Base-by-base conservation (phyloP, 2,329 filamentous ascomycete genomes). In the Colletotrichum destructivum region DNA sequence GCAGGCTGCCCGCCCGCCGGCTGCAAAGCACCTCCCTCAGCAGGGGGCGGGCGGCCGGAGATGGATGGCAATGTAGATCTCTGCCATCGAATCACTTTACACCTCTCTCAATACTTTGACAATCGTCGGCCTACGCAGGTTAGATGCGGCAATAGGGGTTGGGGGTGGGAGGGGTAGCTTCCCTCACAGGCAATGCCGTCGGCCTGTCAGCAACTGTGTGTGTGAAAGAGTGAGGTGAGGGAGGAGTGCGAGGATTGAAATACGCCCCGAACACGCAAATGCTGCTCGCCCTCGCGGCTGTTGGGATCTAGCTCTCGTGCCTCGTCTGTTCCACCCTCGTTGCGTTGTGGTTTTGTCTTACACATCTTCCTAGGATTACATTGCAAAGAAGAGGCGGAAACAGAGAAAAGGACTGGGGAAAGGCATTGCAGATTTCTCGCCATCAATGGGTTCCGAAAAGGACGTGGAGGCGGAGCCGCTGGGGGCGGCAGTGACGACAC, bases 391-490 rank as follows among this genome's bases (percentile, higher is more conserved):
- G 35, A 38, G 35, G 35, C 35, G 35, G 35, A 21, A 8, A 21
- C 13, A 21, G 15, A 13, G 3, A 7, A 26, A 49, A 26, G 11
- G n/a, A 31, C 18, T 47, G 9, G 40, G 35, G 35, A 31, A 46
- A 55, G 15, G 2, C 46, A 38, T 54, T 46, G 26, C 55, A 16
- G 11, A 15, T 40, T 15, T 31, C 15, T 8, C 26, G 11, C 31
- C 63, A 49, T 11, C 15, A 15, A 72, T 72, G 69, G 49, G n/a
- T 21, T 49, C 55, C 18, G 62, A 71, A 42, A 66, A 72, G 60
- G 60, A 71, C 26, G 21, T 51, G 55, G 70, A 66, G 62, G 56
- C 60, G 61, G 46, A 26, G 56, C 21, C 56, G 44, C 15, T 40
- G 18, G 35, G 31, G 2, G 60, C 13, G 57, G 66, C 23, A 55